Percentiles rank a stretch among this genome's conserved stretches.
Conservation (phyloP, 179 eudicot species). For the Sideroxylon spinosum region DNA sequence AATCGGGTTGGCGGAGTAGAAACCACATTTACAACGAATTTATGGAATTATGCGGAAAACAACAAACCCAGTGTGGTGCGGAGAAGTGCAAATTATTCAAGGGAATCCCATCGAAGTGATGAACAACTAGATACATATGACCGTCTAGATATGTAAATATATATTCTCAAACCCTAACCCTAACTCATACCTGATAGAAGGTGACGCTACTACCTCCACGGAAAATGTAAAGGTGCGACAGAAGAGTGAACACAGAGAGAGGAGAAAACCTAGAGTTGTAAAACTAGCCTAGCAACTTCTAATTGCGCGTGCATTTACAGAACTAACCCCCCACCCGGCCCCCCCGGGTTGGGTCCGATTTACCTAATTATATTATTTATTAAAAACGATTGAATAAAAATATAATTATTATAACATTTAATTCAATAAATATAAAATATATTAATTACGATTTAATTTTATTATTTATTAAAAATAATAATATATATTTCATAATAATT, state of each 20-base stretch:
- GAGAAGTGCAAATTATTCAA: not conserved
- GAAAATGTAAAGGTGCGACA: not conserved
- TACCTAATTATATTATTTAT: too few relatives aligned
- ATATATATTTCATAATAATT: too few relatives aligned
- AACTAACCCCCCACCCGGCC: too few relatives aligned
- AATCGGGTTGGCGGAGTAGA: not conserved
- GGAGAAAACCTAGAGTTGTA: too few relatives aligned
- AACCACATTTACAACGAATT: not conserved
- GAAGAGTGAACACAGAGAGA: not conserved
- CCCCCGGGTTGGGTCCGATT: too few relatives aligned
- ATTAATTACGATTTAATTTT: too few relatives aligned
- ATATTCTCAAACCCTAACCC: not conserved
- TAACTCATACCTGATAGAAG: conserved; percentile 9
- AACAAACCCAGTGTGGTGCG: not conserved
- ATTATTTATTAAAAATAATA: too few relatives aligned
- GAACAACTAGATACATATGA: not conserved
- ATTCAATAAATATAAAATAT: too few relatives aligned
- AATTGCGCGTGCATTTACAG: too few relatives aligned
- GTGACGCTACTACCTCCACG: not conserved
- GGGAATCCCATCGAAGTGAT: not conserved
- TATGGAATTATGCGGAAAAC: not conserved
- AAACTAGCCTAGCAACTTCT: too few relatives aligned
- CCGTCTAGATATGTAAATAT: not conserved
- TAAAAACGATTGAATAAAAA: too few relatives aligned
- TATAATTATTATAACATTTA: too few relatives aligned